Base-by-base conservation (phyloP, 495 filamentous ascomycete genomes). In the Penicillium samsonianum region DNA sequence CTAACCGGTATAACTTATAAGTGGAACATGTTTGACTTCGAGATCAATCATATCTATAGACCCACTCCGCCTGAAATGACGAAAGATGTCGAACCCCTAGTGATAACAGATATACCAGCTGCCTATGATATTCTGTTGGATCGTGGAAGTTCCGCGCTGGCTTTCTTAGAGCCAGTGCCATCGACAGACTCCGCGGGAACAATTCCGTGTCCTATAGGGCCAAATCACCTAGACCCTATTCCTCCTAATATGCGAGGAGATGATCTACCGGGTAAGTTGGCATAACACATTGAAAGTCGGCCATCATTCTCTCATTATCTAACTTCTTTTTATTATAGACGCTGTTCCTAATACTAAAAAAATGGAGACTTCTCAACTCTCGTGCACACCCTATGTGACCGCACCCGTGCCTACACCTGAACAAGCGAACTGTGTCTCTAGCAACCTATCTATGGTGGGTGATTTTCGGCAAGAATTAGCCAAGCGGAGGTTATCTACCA, bases 11-110 rank as follows among this genome's bases (percentile, higher is more conserved):
- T 26, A 45, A 54, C 51, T 44, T 14, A 54, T 44, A n/a, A 54
- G 51, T 54, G 40, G 51, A 54, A 54, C n/a, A 54, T 54, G 41
- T 54, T 54, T 54, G 40, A 54, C 40, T 45, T 53, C 26, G 51
- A 54, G 51, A 54, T 54, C 26, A 54, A 54, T 22, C 5, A 54
- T 54, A n/a, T 54, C 51, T 44, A 54, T 22, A 8, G 37, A 1
- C 40, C 22, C 37, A 45, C 40, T 54, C 51, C 0, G 40, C n/a
- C 38, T 54, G 17, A 33, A 44, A 33, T 54, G 20, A 33, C 40
- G 26, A 54, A 45, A 54, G 51, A 54, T 33, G 26, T 54, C 51
- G 51, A n/a, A 31, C 22, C n/a, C 23, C 0, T 16, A 54, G 51
- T 44, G 16, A 33, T 16, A 54, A 46, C 1, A 46, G 6, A n/a